A percentile compares a stretch with the other conserved stretches of the same genome.
Conservation (phyloP, 495 filamentous ascomycete genomes). For the Penicillium atrosanguineum region DNA sequence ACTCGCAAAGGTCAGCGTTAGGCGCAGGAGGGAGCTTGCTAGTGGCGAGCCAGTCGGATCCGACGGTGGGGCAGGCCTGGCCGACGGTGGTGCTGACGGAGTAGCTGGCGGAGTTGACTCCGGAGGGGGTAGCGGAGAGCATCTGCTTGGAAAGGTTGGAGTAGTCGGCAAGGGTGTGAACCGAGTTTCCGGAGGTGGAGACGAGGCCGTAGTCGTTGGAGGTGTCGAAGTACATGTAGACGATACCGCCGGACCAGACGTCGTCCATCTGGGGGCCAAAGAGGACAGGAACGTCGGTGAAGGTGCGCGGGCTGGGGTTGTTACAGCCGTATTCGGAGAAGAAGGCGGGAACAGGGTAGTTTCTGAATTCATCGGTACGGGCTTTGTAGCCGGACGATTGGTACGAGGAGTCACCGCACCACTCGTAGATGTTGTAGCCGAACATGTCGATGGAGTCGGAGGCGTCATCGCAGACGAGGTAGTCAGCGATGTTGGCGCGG, state of each 20-base stretch:
- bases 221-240: conserved; percentile 98
- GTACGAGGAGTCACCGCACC: conserved; percentile 85
- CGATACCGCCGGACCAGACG: conserved; percentile 92
- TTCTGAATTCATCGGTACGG: conserved; percentile 77
- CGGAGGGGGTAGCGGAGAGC: conserved; percentile 61
- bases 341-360: conserved; percentile 90
- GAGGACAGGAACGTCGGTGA: conserved; percentile 80
- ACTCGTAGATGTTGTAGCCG: conserved; percentile 99
- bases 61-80: conserved; percentile 67
- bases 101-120: conserved; percentile 64
- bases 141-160: conserved; percentile 70
- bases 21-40: conserved; percentile 78
- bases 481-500: conserved; percentile 73
- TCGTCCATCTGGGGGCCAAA: conserved; percentile 77
- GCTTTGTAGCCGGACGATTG: conserved; percentile 71
- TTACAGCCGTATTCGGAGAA: conserved; percentile 99
- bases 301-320: conserved; percentile 68
- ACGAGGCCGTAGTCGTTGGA: conserved; percentile 89
- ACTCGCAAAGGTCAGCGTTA: conserved; percentile 72
- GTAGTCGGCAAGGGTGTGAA: conserved; percentile 70
- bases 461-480: conserved; percentile 84
- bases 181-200: conserved; percentile 51
- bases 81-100: conserved; percentile 65
- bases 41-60: conserved; percentile 66
- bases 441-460: conserved; percentile 83